Conservation (phyloP, 108 stramenopile genomes). For the Nannochloropsis granulata region DNA sequence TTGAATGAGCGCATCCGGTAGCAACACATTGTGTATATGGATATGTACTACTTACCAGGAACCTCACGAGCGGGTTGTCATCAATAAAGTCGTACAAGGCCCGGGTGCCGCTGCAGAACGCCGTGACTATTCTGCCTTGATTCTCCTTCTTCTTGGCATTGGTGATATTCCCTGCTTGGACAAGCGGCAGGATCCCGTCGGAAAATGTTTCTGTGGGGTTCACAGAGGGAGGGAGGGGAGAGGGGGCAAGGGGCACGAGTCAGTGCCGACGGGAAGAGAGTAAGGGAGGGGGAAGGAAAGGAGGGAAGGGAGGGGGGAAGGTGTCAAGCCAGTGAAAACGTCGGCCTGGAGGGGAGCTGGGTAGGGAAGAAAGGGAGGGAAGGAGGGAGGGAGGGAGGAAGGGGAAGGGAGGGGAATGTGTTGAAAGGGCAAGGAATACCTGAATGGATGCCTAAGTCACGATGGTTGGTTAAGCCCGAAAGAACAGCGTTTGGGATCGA, state of each 20-base stretch:
- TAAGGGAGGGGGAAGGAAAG: too few relatives aligned
- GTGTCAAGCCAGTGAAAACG: too few relatives aligned
- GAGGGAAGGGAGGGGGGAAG: too few relatives aligned
- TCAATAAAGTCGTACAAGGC: slow-evolving; percentile 28
- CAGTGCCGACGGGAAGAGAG: too few relatives aligned
- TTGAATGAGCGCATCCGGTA: background rate
- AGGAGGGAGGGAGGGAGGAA: too few relatives aligned
- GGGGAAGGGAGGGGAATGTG: too few relatives aligned
- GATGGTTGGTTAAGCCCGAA: background rate
- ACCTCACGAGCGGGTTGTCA: slow-evolving; percentile 16
- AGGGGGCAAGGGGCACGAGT: background rate
- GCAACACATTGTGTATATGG: background rate
- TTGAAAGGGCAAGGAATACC: too few relatives aligned
- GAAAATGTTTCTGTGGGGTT: slow-evolving; percentile 25
- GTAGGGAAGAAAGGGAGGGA: too few relatives aligned
- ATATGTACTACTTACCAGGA: background rate
- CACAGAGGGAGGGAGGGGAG: background rate
- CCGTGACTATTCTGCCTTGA: slow-evolving; percentile 5
- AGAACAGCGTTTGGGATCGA: slow-evolving; percentile 27
- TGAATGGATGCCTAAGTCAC: background rate
- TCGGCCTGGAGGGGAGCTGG: too few relatives aligned
- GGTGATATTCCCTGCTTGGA: slow-evolving; percentile 14
- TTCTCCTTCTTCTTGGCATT: slow-evolving; percentile 4
- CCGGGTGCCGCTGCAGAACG: slow-evolving; percentile 16
- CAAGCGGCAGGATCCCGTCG: slow-evolving; percentile 17